Percentiles rank a stretch among this genome's conserved stretches.
Evolutionary conservation across 2,329 filamentous ascomycete species (phyloP).

Genomic region (Plenodomus biglobosus): DNA sequence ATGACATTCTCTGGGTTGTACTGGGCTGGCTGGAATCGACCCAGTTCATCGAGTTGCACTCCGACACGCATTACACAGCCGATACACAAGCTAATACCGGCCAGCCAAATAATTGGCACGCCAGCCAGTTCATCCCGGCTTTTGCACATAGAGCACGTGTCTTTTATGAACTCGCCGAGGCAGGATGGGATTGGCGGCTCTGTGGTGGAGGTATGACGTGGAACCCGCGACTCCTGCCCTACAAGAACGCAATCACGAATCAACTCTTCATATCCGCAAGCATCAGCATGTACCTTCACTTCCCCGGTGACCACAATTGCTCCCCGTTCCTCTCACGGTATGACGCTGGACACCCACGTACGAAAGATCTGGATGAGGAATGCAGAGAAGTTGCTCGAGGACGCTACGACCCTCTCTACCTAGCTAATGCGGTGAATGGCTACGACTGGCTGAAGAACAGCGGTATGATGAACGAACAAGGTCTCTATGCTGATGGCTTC

Average conservation of each 20-base stretch:
- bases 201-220: constrained; percentile 90
- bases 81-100: constrained; percentile 4
- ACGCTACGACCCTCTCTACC: constrained; percentile 62
- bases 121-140: constrained; percentile 69
- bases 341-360: constrained; percentile 12
- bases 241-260: constrained; percentile 97
- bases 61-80: constrained; percentile 59
- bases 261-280: constrained; percentile 85
- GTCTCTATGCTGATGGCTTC: constrained; percentile 84
- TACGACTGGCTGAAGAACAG: constrained; percentile 79
- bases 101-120: constrained; percentile 63
- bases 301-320: constrained; percentile 75
- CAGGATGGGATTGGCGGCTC: constrained; percentile 78
- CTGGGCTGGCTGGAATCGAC: constrained; percentile 85
- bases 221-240: constrained; percentile 73
- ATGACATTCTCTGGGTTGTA: constrained; percentile 95
- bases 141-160: constrained; percentile 82
- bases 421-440: constrained; percentile 72
- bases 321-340: constrained; percentile 62
- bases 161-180: constrained; percentile 79
- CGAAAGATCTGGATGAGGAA: constrained; percentile 8
- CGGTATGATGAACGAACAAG: constrained; percentile 76
- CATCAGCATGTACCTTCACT: constrained; percentile 85
- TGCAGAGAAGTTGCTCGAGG: constrained; percentile 7
- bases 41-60: constrained; percentile 73